Conservation (phyloP, 2,329 filamentous ascomycete genomes). For the Plenodomus biglobosus region DNA sequence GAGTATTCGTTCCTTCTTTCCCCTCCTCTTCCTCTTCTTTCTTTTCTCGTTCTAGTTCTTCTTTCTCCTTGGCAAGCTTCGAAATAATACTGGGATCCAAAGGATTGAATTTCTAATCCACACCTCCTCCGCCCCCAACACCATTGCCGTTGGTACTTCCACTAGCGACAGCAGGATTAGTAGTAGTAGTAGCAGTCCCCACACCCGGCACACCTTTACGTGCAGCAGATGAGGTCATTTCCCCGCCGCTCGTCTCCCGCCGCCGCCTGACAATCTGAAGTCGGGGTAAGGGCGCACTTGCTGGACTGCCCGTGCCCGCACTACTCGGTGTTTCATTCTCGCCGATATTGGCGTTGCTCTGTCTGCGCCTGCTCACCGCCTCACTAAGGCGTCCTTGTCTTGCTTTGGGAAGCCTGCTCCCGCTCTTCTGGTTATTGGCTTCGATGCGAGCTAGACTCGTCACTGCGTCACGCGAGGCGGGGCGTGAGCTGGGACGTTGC, state of each 20-base stretch:
- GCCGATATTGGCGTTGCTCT: slow-evolving; percentile 24
- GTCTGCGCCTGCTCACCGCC: slow-evolving; percentile 27
- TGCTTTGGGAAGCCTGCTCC: slow-evolving; percentile 36
- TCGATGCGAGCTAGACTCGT: slow-evolving; percentile 29
- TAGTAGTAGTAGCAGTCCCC: too few relatives aligned
- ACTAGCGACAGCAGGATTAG: too few relatives aligned
- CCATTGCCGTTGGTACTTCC: background rate
- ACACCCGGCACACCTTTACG: slow-evolving; percentile 5
- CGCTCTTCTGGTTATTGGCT: slow-evolving; percentile 18
- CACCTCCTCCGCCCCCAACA: background rate
- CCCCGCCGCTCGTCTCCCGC: slow-evolving; percentile 41
- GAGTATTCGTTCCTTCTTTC: too few relatives aligned
- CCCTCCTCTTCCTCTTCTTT: too few relatives aligned
- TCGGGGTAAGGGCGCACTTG: slow-evolving; percentile 29
- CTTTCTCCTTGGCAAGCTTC: too few relatives aligned
- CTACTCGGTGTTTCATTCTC: slow-evolving; percentile 25
- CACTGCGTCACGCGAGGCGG: slow-evolving; percentile 34
- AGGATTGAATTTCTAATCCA: background rate
- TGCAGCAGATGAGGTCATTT: slow-evolving; percentile 37
- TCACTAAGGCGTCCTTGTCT: slow-evolving; percentile 35
- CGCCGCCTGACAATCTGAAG: slow-evolving; percentile 38
- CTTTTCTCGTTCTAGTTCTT: too few relatives aligned
- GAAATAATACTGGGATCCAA: too few relatives aligned
- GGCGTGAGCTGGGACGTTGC: slow-evolving; percentile 14
- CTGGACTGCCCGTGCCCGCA: background rate